Evolutionary conservation across 1,284 basidiomycete genomes (phyloP).

Genomic region (Bondarzewia mesenterica): DNA sequence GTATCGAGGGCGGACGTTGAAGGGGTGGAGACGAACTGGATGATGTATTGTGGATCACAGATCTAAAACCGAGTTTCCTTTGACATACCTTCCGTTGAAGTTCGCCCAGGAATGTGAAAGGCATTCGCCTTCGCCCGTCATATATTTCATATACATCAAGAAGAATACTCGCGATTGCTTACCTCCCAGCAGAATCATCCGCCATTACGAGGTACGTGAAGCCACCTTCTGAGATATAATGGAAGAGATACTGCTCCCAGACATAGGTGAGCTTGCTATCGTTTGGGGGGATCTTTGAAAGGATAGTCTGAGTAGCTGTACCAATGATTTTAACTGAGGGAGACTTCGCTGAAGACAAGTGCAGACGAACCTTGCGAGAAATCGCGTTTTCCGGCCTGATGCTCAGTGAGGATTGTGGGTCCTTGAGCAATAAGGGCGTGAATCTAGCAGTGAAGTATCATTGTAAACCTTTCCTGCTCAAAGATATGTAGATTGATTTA

Average conservation of each 20-base stretch:
- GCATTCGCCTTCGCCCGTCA: constrained; percentile 58
- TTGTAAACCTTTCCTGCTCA: not conserved
- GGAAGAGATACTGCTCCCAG: constrained; percentile 94
- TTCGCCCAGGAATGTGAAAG: constrained; percentile 89
- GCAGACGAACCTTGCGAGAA: constrained; percentile 80
- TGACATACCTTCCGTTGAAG: constrained; percentile 63
- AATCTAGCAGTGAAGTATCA: constrained; percentile 38
- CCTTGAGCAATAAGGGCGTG: constrained; percentile 85
- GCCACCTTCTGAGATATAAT: constrained; percentile 86
- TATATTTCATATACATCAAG: not conserved
- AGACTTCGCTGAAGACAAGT: not conserved
- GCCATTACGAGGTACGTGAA: constrained; percentile 91
- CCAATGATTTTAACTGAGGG: too few species aligned
- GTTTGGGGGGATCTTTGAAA: constrained; percentile 91
- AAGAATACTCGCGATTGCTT: constrained; percentile 22
- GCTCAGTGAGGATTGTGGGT: constrained; percentile 74
- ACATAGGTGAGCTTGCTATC: constrained; percentile 94
- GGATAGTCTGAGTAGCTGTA: constrained; percentile 81
- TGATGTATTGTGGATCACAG: constrained; percentile 4
- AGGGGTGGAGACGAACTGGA: constrained; percentile 56
- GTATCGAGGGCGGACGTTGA: constrained; percentile 43
- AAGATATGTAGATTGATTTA: not conserved
- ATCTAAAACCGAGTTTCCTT: constrained; percentile 1
- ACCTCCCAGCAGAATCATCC: constrained; percentile 84
- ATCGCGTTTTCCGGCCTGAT: constrained; percentile 69